Base-by-base conservation (phyloP, 768 basidiomycete species). In the Boletales sp. region DNA sequence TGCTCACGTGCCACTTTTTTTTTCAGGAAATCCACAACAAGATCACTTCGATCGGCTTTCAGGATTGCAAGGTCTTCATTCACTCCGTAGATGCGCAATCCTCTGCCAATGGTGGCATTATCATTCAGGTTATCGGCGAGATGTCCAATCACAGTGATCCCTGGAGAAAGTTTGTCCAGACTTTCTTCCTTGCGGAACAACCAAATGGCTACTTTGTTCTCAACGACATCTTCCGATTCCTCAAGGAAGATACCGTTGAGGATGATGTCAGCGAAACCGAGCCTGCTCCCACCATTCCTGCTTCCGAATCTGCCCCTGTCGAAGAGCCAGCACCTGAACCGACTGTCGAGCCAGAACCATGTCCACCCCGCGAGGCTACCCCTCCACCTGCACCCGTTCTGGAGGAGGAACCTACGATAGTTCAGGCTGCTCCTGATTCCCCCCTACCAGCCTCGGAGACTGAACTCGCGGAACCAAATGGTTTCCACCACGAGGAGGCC, bases 151-250 rank as follows among this genome's bases (percentile, higher is more conserved):
- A 83, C 56, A 81, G 82, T 50, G 90, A 88, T 46, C 79, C 90
- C 5, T 99, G 97, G 97, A 84, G 87, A 65, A 99, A 98, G 74
- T 99, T 99, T 62, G 94, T 94, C 11, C 97, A 99, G 74, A 97
- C 95, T 8, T 98, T 99, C 75, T 98, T 99, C 88, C 86, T 99
- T 47, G 97, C 97, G 35, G 94, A 97, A 71, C 97, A 99, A 72
- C 92, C 93, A 13, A 97, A 95, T 60, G 97, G 97, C 38, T 99
- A 98, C 76, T 99, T 95, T 67, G 97, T 99, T 57, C 85, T 99
- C 72, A 99, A 99, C 72, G 97, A 99, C 74, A 97, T 98, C 75
- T 99, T 98, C 85, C 89, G 97, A 52, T 98, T 97, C 80, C 77
- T 99, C 56, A 97, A 97, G 76, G 97, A 97, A 73, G 94, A 97